Evolutionary conservation across 176 grass and related monocot genomes (phyloP), one percentile per base, ranked within the genome.

Genomic region (Cenchrus fungigraminus): DNA sequence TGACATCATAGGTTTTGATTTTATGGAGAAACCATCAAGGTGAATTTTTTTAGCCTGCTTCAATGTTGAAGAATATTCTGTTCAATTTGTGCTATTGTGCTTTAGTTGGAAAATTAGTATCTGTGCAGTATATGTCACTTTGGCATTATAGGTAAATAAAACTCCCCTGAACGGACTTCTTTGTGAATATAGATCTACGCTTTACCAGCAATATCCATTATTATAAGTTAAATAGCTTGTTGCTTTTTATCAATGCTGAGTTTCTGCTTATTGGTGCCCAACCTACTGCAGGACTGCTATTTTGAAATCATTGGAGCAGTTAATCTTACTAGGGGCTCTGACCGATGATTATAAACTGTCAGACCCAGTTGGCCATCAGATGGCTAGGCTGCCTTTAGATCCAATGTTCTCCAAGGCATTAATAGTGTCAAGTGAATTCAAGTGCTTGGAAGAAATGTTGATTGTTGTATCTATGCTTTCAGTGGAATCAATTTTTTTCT

Each of bases 381-480:
- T 95, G 96, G 91, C 96, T 74, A 88, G 89, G 87, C 84, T 98
- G 31, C 96, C 96, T 31, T 92, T 98, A 86, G 96, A 98, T 86
- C 91, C 96, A 47, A 92, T 95, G 91, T 98, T 92, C 77, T 98
- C 96, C 25, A 98, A 98, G 79, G 89, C 93, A 67, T 76, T 98
- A 60, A 92, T 98, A 62, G 77, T 98, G 79, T 82, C 96, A 34
- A 92, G 25, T 9, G 71, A 98, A 63, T 92, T 95, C 73, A 95
- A 94, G 82, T 98, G 96, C 89, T 81, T 94, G 83, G 93, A 98
- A 95, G 96, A 98, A 90, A 98, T 98, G 96, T 64, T 95, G 64
- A 95, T 98, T 88, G 91, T 94, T 50, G 96, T 98, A 71, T 93
- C 96, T 40, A 95, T 98, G 96, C 89, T 98, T 86, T 98, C 96